Base-by-base conservation (phyloP, 2,329 filamentous ascomycete genomes). In the Ascochyta clinopodiicola region DNA sequence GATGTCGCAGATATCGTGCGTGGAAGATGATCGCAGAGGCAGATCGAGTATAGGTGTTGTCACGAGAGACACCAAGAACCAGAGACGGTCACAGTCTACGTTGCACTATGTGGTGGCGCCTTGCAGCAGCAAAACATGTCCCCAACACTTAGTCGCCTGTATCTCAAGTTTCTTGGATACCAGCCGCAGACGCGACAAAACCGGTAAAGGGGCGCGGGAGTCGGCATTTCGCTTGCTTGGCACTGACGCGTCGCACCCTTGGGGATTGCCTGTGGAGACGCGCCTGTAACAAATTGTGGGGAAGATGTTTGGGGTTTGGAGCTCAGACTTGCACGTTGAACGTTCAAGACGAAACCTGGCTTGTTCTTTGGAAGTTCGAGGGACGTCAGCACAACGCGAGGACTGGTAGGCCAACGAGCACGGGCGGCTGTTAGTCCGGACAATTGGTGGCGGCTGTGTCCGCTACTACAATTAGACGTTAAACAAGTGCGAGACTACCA, bases 191-290 rank as follows among this genome's bases (percentile, higher is more conserved):
- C 40, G 44, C 31, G 48, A 60, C 62, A 22, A 52, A 65, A 51
- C 39, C 42, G 61, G 62, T 51, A 60, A 63, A 63, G 55, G 59
- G 52, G 59, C 42, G 55, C 59, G 63, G 61, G 43, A 63, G 38
- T 59, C 61, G 62, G 61, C 60, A 65, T 56, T 44, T 45, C 44
- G 29, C 24, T 17, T 31, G 32, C 63, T 65, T 65, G 63, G 63
- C 63, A 58, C 60, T 64, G 63, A 64, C 61, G 63, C 61, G 63
- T 59, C 46, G 46, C 44, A 50, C 55, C 4, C 35, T 49, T 60
- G 38, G 51, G 43, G 44, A 38, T 42, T 31, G 38, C 10, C 10
- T 25, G 50, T 43, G 50, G 50, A 46, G 43, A 52, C 25, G 19
- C 19, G 17, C 19, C 34, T 38, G 52, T 42, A 43, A 45, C 46